Percentiles rank a stretch among this genome's conserved stretches.
Conservation (phyloP, 1,284 basidiomycete species). For the Cronartium quercuum region DNA sequence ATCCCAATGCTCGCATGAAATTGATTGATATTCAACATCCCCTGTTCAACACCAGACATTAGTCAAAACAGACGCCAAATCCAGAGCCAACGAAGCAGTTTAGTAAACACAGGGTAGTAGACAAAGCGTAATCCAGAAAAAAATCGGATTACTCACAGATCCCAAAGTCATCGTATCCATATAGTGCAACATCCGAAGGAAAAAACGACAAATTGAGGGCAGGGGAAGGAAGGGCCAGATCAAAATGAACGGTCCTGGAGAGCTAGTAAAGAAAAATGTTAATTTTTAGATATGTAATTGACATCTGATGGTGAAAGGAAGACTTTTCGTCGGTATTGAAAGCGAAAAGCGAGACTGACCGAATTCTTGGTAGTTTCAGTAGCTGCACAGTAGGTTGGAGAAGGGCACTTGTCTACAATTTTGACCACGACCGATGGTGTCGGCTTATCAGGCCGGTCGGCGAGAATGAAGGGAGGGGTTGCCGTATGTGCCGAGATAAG, state of each 20-base stretch:
- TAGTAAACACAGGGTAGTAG: not conserved
- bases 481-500: not conserved
- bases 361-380: constrained; percentile 7
- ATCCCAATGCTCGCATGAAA: constrained; percentile 26
- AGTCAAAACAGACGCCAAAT: not conserved
- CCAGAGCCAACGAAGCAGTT: not conserved
- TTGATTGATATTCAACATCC: constrained; percentile 16
- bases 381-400: constrained; percentile 20
- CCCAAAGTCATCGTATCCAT: constrained; percentile 31
- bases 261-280: not conserved
- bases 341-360: not conserved
- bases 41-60: not conserved
- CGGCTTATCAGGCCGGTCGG: constrained; percentile 5
- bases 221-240: constrained; percentile 28
- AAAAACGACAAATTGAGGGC: constrained; percentile 27
- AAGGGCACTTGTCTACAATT: constrained; percentile 31
- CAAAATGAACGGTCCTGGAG: constrained; percentile 15
- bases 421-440: constrained; percentile 30
- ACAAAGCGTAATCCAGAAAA: not conserved
- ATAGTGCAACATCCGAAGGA: constrained; percentile 3
- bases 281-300: not conserved
- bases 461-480: constrained; percentile 2
- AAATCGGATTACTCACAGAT: constrained; percentile 2
- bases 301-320: not conserved
- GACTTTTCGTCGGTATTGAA: too few species aligned